Evolutionary conservation across 2,329 filamentous ascomycete species (phyloP).

Genomic region (Ascochyta pisi): DNA sequence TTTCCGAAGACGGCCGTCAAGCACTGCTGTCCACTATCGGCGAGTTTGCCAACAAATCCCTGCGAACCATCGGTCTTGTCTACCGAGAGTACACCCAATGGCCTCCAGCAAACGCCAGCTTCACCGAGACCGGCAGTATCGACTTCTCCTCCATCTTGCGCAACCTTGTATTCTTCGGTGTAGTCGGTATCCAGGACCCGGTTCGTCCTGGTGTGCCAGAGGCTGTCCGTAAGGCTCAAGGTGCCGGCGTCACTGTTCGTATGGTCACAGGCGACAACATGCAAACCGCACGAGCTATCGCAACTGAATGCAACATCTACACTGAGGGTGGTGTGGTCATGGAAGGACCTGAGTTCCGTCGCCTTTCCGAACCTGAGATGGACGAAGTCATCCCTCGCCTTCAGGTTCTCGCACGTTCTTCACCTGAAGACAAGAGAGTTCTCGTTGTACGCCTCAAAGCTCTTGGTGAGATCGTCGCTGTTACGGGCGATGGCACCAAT

Average conservation of each 20-base stretch:
- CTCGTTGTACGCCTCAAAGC: conserved; percentile 93
- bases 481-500: conserved; percentile 98
- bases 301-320: conserved; percentile 92
- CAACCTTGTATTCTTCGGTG: conserved; percentile 79
- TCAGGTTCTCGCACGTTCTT: conserved; percentile 93
- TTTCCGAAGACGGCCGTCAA: conserved; percentile 26
- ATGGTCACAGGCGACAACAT: conserved; percentile 98
- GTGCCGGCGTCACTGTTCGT: conserved; percentile 91
- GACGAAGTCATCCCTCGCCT: conserved; percentile 80
- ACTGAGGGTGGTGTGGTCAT: conserved; percentile 76
- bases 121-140: conserved; percentile 30
- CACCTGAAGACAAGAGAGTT: conserved; percentile 92
- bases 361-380: conserved; percentile 76
- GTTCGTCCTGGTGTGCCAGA: conserved; percentile 86
- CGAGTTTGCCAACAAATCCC: conserved; percentile 49
- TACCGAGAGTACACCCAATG: conserved; percentile 49
- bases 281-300: conserved; percentile 95
- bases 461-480: conserved; percentile 89
- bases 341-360: conserved; percentile 90
- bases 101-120: conserved; percentile 40
- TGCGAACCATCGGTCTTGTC: conserved; percentile 52
- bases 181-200: conserved; percentile 94
- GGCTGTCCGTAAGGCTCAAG: conserved; percentile 85
- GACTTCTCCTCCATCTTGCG: conserved; percentile 29
- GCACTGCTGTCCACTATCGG: conserved; percentile 43